Evolutionary conservation across 83 land plant genomes (phyloP).

Genomic region (Larix sibirica): DNA sequence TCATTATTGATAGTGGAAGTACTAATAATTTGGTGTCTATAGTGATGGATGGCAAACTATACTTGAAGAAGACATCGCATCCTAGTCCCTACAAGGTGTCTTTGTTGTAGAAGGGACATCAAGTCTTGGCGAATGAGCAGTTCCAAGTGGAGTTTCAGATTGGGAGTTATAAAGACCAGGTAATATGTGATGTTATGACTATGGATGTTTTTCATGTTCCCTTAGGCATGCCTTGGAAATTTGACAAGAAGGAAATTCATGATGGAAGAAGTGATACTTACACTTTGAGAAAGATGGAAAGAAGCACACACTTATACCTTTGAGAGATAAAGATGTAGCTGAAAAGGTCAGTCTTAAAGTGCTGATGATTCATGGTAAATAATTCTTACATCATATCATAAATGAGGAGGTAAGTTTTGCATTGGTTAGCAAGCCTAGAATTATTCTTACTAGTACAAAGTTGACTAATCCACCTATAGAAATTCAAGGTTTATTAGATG

Average conservation of each 20-base stretch:
- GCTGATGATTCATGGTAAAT: not conserved
- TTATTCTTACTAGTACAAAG: not conserved
- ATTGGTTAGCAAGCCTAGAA: not conserved
- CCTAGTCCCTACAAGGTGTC: not conserved
- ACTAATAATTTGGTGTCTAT: too few relatives aligned
- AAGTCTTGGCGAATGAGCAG: not conserved
- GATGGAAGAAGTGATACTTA: not conserved
- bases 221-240: not conserved
- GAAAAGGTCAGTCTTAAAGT: not conserved
- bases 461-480: not conserved
- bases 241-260: not conserved
- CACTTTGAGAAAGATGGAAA: not conserved
- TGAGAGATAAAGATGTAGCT: too few relatives aligned
- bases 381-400: not conserved
- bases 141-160: not conserved
- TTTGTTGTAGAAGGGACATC: not conserved
- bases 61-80: not conserved
- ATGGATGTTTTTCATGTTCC: not conserved
- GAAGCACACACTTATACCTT: not conserved
- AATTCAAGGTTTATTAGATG: not conserved
- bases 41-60: not conserved
- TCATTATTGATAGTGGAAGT: not conserved
- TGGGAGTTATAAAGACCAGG: not conserved
- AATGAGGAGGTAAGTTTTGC: not conserved
- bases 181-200: not conserved